phyloP scores from a whole-genome alignment of 371 early-diverging fungal species.

The Mycotypha africana region DNA sequence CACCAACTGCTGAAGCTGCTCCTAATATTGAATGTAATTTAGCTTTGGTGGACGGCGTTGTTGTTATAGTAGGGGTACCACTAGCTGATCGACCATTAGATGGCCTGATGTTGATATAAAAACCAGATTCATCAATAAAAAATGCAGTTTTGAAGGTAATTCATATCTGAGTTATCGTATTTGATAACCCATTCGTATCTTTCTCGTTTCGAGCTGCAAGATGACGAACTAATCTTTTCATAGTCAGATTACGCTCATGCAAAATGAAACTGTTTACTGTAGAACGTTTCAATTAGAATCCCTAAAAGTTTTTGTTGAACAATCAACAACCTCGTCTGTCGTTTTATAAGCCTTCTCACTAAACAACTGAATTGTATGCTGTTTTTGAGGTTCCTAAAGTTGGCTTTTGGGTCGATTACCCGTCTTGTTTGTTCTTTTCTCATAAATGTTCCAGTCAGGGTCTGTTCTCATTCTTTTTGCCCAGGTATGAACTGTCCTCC shows the following conservation, averaged over 20 bases:
- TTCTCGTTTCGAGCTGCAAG: conserved; percentile 2
- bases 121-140: conserved; percentile 8
- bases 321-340: conserved; percentile 5
- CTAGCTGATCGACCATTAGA: neutral
- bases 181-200: conserved; percentile 6
- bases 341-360: conserved; percentile 1
- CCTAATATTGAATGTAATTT: conserved; percentile 5
- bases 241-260: conserved; percentile 2
- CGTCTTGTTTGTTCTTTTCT: conserved; percentile 3
- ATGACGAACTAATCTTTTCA: neutral
- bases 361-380: conserved; percentile 1
- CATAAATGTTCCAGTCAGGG: conserved; percentile 5
- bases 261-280: conserved; percentile 2
- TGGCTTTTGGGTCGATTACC: neutral
- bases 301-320: conserved; percentile 8
- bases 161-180: conserved; percentile 2
- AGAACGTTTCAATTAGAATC: neutral
- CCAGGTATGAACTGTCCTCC: conserved; percentile 2
- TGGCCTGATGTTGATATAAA: conserved; percentile 5
- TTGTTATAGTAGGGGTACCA: neutral
- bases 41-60: conserved; percentile 2
- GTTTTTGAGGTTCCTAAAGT: neutral
- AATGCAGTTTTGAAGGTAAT: conserved; percentile 6
- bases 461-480: conserved; percentile 4
- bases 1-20: neutral